Evolutionary conservation across 2,329 filamentous ascomycete species (phyloP).

Genomic region (Phaeosphaeria sp.): DNA sequence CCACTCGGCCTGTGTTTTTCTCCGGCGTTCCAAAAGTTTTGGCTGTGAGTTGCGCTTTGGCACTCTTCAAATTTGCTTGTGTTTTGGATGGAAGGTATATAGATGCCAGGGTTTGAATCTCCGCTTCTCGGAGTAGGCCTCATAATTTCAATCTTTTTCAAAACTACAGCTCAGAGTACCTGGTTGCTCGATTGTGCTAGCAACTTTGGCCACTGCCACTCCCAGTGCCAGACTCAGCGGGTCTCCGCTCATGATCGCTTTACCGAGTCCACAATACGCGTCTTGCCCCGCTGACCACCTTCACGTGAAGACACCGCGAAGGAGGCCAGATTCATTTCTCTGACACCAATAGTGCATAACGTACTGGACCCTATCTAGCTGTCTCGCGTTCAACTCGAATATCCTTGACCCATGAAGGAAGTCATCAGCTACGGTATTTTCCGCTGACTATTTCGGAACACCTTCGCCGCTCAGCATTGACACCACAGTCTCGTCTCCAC

Average conservation of each 20-base stretch:
- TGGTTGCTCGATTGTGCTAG: not conserved
- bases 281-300: not conserved
- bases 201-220: too few species aligned
- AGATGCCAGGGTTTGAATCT: constrained; percentile 11
- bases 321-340: not conserved
- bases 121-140: not conserved
- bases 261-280: not conserved
- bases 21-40: constrained; percentile 38
- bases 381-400: not conserved
- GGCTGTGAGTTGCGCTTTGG: constrained; percentile 17
- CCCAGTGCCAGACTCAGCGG: not conserved
- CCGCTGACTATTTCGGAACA: not conserved
- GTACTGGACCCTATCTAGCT: too few species aligned
- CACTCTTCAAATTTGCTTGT: not conserved
- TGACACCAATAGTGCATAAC: not conserved
- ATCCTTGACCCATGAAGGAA: not conserved
- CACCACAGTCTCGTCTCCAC: not conserved
- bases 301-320: not conserved
- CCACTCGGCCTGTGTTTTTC: constrained; percentile 23
- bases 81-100: constrained; percentile 11
- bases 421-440: not conserved
- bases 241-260: not conserved
- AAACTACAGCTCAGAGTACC: not conserved
- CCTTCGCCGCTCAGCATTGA: not conserved
- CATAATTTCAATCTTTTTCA: not conserved